Base-by-base conservation (phyloP, 768 basidiomycete genomes). In the Suillus variegatus region DNA sequence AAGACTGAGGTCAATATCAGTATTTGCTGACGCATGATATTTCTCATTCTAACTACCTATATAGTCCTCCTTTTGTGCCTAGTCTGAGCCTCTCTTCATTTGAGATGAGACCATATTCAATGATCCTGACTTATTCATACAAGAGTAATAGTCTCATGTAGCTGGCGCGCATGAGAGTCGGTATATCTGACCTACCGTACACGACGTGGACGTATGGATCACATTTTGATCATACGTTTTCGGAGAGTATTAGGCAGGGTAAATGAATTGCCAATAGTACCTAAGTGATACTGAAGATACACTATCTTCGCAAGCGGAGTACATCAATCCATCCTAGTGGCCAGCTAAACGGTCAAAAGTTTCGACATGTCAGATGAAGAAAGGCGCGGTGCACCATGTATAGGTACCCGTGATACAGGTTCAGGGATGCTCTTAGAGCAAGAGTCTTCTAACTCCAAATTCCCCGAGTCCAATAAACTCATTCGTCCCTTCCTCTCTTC, bases 401-500 rank as follows among this genome's bases (percentile, higher is more conserved):
- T 55, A n/a, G 18, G 3, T 20, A 32, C 2, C 9, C 51, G 28
- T 4, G 32, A 18, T 32, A 52, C 51, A 35, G 52, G 20, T 4
- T 9, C 10, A 20, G 51, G 25, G 6, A 55, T 55, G 2, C 32
- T 35, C 10, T 55, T 12, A 6, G 32, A 20, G 5, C 10, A 10
- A 20, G 52, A 35, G n/a, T 38, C 7, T 16, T 57, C 8, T 18
- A 22, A 60, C 25, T 41, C 18, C 18, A 41, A 18, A 10, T 6
- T 25, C 38, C 8, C 57, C 6, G 16, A 28, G 6, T 40, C 9
- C 18, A 22, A 12, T 16, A 18, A 9, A 28, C 28, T 60, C 25
- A 43, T 6, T 81, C 84, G 28, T 78, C 83, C 69, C 85, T 83
- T 65, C 88, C 78, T 68, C 84, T 78, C 67, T 82, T 83, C 32